Base-by-base conservation (phyloP, 305 asterid species). In the Rubia balearica region DNA sequence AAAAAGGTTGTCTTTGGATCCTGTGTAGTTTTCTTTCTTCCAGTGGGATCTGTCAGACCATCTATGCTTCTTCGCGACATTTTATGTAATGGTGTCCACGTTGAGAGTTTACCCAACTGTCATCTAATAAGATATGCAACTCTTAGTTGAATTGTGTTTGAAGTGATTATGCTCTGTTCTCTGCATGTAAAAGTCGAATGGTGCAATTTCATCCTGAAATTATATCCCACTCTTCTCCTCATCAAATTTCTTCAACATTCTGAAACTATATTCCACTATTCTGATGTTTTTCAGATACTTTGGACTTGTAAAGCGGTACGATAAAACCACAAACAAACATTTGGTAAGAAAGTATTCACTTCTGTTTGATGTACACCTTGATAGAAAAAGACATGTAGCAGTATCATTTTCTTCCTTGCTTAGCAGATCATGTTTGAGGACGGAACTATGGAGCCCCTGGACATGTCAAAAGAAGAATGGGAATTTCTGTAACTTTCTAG, bases 341-440 rank as follows among this genome's bases (percentile, higher is more conserved):
- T 76, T 87, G 98, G 99, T 91, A 84, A 86, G 89, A 77, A 76
- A 56, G 81, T 60, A 19, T 48, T 67, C 71, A 36, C 40, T 40
- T 16, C 13, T 67, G 51, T 55, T 71, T 64, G 19, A 30, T 43
- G 30, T 61, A 19, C 21, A 53, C 57, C 73, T 73, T 66, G 65
- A 53, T 74, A 60, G 42, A 49, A 40, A 41, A 21, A 30, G 12
- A 62, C 19, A 17, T 36, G 6, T 33, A 7, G 10, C 16, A 3
- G 5, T 61, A 11, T 71, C 61, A 45, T 17, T 22, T 21, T 49
- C 30, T 38, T 71, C 9, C 45, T 67, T 16, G 48, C 45, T 75
- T 56, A 65, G 41, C 93, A 90, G 98, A 82, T 94, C 80, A 82
- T 91, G 94, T 94, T 88, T 79, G 98, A 88, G 76, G 96, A 89